Base-by-base conservation (phyloP, 768 basidiomycete species). In the Hygrophorus pudorinus region DNA sequence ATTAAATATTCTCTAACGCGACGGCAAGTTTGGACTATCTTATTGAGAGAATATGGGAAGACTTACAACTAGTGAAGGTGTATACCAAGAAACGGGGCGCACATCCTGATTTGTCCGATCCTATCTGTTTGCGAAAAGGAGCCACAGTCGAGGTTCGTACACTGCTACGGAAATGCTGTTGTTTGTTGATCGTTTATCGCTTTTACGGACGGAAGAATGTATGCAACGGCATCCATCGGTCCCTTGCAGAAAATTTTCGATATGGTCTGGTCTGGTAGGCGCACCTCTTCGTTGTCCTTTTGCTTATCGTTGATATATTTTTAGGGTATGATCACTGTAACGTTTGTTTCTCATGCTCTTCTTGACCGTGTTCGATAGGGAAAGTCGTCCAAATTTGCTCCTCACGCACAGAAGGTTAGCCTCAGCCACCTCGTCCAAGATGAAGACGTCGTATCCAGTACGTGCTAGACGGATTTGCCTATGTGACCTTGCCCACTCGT, bases 61-160 rank as follows among this genome's bases (percentile, higher is more conserved):
- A 85, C 47, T 72, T 91, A n/a, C 67, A 72, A 42, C 72, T 89
- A 5, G 84, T 85, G 44, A 93, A 92, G 57, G 79, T 99, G 36
- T 99, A 97, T 63, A 99, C 96, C 2, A 99, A 99, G 66, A 93
- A 93, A 60, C 75, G 96, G 35, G 96, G 94, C n/a, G 86, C 73
- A 24, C 86, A 85, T 51, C 93, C 96, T 2, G 96, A 98, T 60
- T 64, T 99, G 10, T 63, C 71, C 1, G 96, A 99, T 61, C 96
- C 96, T 18, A 79, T 98, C 39, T 89, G 86, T 62, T 62, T 97
- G 48, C 74, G 94, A 47, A 84, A 78, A 58, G 96, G 94, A 0
- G 90, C 94, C 2, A 92, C 89, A 3, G 85, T 98, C 41, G 93
- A 97, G 72, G 87, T 85, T 46, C 28, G 53, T 48, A 3, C 13